Evolutionary conservation across 139 green algal species (phyloP), one percentile per base, ranked within the genome.

Genomic region (Pleodorina starrii): DNA sequence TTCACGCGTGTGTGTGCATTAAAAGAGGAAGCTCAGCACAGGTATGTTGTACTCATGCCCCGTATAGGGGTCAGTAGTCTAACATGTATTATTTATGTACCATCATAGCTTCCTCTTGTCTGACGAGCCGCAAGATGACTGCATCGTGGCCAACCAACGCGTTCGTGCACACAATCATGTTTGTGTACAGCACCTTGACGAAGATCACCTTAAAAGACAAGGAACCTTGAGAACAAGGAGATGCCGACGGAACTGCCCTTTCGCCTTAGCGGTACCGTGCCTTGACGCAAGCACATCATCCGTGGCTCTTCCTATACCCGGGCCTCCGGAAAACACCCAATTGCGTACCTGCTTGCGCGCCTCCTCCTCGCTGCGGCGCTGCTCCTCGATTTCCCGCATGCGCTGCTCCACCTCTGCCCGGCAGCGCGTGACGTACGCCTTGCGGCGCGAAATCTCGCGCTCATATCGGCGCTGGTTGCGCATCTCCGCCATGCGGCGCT

Each of bases 391-490:
- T 35, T 93, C 89, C 19, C 42, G 75, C 43, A 91, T 59, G 68
- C 88, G 84, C 54, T 94, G 84, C 75, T 97, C 92, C 42, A 97
- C 89, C 84, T 95, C 59, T 76, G 95, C 16, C 1, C 94, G 93
- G 84, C 95, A 96, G 19, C 94, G 93, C 36, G 91, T 88, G 57
- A 98, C 95, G 81, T 96, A 99, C 84, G 96, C 96, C 68, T 93
- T 93, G 43, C 94, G 94, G 40, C 97, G 95, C 27, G 88, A 77
- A 17, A 96, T 79, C 82, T 97, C 92, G n/a, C 96, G 94, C 92
- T 98, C 95, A 42, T 66, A 43, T 46, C 90, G 88, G 29, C 84
- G 82, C 71, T 94, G 81, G 66, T 90, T 83, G 17, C 88, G 82
- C 38, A 92, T 87, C 94, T 95, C 94, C 36, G 86, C 94, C 46